Conservation (phyloP, 1,139 yeast species). For the Starmera stellimalicola region DNA sequence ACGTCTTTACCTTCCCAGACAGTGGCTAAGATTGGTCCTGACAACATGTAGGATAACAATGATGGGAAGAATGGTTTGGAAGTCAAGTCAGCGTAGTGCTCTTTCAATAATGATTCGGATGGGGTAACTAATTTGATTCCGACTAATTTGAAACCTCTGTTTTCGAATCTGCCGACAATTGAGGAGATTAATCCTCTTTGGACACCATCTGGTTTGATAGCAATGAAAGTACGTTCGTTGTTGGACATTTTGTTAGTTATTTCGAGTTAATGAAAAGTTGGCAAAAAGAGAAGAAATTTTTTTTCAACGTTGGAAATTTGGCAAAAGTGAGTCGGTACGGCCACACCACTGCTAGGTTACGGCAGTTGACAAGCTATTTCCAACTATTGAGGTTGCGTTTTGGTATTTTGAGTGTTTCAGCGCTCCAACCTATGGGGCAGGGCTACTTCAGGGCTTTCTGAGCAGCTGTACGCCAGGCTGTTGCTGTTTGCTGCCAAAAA, state of each 20-base stretch:
- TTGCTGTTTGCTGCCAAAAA: too few relatives aligned
- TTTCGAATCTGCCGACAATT: constrained; percentile 89
- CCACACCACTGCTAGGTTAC: too few relatives aligned
- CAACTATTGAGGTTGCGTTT: too few relatives aligned
- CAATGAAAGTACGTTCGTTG: constrained; percentile 96
- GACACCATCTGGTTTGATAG: constrained; percentile 99
- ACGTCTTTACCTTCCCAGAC: constrained; percentile 99
- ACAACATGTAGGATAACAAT: constrained; percentile 89
- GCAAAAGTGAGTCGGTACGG: too few relatives aligned
- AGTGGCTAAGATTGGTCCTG: constrained; percentile 98
- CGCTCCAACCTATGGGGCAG: too few relatives aligned
- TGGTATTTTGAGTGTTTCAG: too few relatives aligned
- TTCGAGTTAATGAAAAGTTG: neutral
- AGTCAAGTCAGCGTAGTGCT: constrained; percentile 94
- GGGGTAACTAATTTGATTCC: constrained; percentile 90
- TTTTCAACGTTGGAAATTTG: too few relatives aligned
- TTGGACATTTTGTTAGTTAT: constrained; percentile 31
- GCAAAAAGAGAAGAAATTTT: neutral
- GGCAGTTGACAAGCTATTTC: too few relatives aligned
- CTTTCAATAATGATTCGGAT: constrained; percentile 77
- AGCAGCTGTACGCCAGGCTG: too few relatives aligned
- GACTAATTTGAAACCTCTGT: constrained; percentile 95
- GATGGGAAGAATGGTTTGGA: constrained; percentile 97
- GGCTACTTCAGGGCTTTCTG: too few relatives aligned
- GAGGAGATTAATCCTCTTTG: constrained; percentile 94